Conservation (phyloP, 345 rosid genomes). For the Dimocarpus longan region DNA sequence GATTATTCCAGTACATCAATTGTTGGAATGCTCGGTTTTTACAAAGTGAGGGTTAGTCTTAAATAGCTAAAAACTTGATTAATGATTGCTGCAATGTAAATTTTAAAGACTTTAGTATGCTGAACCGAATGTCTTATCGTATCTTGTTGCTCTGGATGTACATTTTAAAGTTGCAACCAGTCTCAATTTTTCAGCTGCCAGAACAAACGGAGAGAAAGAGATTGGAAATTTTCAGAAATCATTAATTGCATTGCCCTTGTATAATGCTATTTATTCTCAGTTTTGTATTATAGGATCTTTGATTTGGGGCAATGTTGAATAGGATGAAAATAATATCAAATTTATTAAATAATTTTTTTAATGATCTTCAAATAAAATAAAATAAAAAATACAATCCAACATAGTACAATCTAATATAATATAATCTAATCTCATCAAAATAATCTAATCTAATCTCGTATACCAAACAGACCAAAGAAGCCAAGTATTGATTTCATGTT, state of each 20-base stretch:
- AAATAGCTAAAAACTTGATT: neutral
- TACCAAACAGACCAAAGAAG: no score
- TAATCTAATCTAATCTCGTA: no score
- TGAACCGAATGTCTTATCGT: neutral
- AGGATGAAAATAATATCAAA: no score
- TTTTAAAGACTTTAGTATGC: neutral
- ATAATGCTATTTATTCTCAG: neutral
- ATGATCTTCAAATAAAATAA: no score
- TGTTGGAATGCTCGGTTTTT: neutral
- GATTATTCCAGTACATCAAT: neutral
- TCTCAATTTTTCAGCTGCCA: neutral
- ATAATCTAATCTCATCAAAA: no score
- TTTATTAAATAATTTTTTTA: no score
- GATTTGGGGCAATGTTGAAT: no score
- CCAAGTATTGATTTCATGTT: no score
- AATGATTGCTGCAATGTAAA: neutral
- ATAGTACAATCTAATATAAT: no score
- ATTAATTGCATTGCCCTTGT: neutral
- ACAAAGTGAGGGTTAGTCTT: neutral
- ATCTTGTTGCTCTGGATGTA: constrained; percentile 4
- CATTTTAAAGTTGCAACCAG: neutral
- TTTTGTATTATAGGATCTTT: neutral
- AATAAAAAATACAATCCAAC: no score
- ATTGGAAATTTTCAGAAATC: neutral
- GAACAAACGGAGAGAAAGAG: constrained; percentile 7